phyloP scores from a whole-genome alignment of 2,329 filamentous ascomycete genomes.

The Hypoxylon sp. region DNA sequence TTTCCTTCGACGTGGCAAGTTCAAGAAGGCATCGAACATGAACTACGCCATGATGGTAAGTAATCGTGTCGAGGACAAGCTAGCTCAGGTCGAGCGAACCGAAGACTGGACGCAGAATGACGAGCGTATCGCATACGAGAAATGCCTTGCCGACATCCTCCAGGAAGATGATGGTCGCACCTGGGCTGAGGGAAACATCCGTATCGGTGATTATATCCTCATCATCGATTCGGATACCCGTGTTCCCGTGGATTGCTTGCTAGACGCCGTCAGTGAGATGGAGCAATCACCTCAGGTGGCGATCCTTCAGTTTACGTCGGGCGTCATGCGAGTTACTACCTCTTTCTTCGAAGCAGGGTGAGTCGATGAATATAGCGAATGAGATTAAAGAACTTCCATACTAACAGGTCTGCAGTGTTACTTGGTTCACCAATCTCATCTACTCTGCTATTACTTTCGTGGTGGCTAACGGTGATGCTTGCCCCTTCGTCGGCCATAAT shows the following conservation, averaged over 20 bases:
- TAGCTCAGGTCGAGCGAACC: slow-evolving; percentile 60
- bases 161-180: slow-evolving; percentile 66
- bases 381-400: neutral
- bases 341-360: slow-evolving; percentile 74
- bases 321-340: slow-evolving; percentile 80
- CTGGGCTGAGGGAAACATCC: slow-evolving; percentile 71
- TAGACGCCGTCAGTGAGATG: slow-evolving; percentile 79
- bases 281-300: slow-evolving; percentile 75
- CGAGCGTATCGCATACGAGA: slow-evolving; percentile 62
- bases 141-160: slow-evolving; percentile 62
- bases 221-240: slow-evolving; percentile 77
- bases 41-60: slow-evolving; percentile 74
- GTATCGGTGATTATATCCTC: slow-evolving; percentile 72
- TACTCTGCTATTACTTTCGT: slow-evolving; percentile 79
- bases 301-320: slow-evolving; percentile 78
- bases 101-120: slow-evolving; percentile 57
- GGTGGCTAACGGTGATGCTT: slow-evolving; percentile 77
- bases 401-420: slow-evolving; percentile 60
- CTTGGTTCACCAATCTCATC: slow-evolving; percentile 83
- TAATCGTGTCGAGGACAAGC: slow-evolving; percentile 70
- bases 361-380: slow-evolving; percentile 29
- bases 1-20: slow-evolving; percentile 70
- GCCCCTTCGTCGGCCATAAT: slow-evolving; percentile 83
- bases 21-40: slow-evolving; percentile 83
- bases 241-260: slow-evolving; percentile 74